These are phyloP conservation scores for Picea sitchensis DNA, from an alignment of 75 land plant genomes.

Conservation along the genomic window DNA sequence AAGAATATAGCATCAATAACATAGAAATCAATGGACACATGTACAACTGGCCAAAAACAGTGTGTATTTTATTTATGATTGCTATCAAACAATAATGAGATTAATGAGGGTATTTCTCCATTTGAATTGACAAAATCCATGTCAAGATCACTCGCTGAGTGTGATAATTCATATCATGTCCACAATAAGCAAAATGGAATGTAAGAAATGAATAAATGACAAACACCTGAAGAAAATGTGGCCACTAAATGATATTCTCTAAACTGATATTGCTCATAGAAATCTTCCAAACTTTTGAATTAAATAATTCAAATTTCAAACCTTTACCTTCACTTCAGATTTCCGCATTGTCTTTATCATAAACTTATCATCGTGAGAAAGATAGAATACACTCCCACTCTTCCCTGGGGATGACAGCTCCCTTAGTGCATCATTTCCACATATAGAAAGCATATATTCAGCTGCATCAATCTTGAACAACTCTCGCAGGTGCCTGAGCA, in stretches of 20 bases:
- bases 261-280: not conserved
- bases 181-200: not conserved
- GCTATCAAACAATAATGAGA: not conserved
- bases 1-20: not conserved
- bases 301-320: not conserved
- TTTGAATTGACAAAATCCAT: not conserved
- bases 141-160: not conserved
- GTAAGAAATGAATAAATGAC: not conserved
- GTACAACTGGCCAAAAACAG: not conserved
- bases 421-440: slow-evolving; percentile 33
- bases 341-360: slow-evolving; percentile 37
- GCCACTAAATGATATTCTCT: not conserved
- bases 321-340: slow-evolving; percentile 36
- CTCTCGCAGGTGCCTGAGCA: slow-evolving; percentile 32
- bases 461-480: slow-evolving; percentile 35
- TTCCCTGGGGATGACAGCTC: slow-evolving; percentile 42
- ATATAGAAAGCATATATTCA: slow-evolving; percentile 35
- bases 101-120: not conserved
- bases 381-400: slow-evolving; percentile 39
- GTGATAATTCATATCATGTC: not conserved
- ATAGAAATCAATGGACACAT: not conserved
- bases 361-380: slow-evolving; percentile 33
- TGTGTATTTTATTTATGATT: not conserved
- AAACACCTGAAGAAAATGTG: not conserved
- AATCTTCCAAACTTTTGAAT: not conserved